phyloP scores from a whole-genome alignment of 2,329 filamentous ascomycete genomes.

The Cercospora sojina region DNA sequence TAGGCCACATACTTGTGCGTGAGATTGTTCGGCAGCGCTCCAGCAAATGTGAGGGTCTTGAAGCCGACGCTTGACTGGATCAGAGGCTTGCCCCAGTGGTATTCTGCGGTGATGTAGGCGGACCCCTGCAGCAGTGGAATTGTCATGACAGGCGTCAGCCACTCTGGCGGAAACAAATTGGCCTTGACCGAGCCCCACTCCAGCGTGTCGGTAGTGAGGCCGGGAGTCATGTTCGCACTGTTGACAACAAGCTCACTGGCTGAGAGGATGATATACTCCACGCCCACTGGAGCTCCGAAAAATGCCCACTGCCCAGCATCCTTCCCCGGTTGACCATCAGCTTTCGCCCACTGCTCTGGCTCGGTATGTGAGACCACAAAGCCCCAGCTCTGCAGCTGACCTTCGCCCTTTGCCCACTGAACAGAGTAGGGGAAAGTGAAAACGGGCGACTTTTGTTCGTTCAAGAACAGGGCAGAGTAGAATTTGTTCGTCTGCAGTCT shows the following conservation, averaged over 20 bases:
- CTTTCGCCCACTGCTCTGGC: constrained; percentile 56
- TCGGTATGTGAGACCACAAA: constrained; percentile 75
- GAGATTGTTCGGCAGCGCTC: constrained; percentile 57
- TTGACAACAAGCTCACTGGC: constrained; percentile 63
- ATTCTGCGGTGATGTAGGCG: constrained; percentile 78
- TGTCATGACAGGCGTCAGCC: constrained; percentile 60
- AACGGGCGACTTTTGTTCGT: constrained; percentile 64
- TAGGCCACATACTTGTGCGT: constrained; percentile 73
- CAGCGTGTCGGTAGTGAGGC: constrained; percentile 53
- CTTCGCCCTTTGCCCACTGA: constrained; percentile 44
- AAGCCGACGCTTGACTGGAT: constrained; percentile 76
- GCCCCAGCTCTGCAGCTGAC: constrained; percentile 63
- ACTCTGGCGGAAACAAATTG: constrained; percentile 57
- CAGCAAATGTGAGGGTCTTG: constrained; percentile 57
- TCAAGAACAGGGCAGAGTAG: constrained; percentile 73
- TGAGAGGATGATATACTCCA: constrained; percentile 78
- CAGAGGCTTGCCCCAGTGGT: constrained; percentile 64
- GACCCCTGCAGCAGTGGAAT: constrained; percentile 89
- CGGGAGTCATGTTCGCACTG: constrained; percentile 38
- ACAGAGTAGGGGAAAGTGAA: constrained; percentile 66
- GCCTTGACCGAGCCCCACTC: constrained; percentile 63
- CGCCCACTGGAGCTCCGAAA: constrained; percentile 77
- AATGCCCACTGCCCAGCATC: constrained; percentile 58
- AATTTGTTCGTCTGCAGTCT: constrained; percentile 71
- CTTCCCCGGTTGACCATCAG: constrained; percentile 31